Percentiles rank a stretch among this genome's conserved stretches.
Conservation (phyloP, 2,329 filamentous ascomycete species). For the Xylaria sp. region DNA sequence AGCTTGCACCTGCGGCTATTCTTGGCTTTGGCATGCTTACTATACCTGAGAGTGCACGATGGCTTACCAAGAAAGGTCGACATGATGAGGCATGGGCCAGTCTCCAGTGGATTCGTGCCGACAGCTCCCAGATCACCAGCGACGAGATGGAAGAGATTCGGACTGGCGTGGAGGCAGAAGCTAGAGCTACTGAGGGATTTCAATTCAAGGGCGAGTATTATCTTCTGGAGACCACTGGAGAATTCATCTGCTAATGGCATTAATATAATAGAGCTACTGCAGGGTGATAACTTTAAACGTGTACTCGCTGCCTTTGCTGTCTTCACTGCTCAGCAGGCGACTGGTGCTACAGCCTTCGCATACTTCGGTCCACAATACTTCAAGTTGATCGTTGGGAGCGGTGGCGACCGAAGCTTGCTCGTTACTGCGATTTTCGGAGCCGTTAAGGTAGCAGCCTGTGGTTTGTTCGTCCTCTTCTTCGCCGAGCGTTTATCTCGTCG, state of each 20-base stretch:
- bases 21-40: conserved; percentile 62
- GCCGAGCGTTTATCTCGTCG: conserved; percentile 60
- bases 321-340: conserved; percentile 65
- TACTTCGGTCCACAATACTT: conserved; percentile 68
- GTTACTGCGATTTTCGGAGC: conserved; percentile 65
- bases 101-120: conserved; percentile 63
- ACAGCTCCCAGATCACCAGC: conserved; percentile 50
- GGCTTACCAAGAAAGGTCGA: conserved; percentile 60
- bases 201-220: conserved; percentile 44
- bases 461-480: conserved; percentile 63
- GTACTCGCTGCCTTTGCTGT: conserved; percentile 58
- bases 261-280: conserved; percentile 55
- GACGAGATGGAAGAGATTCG: conserved; percentile 64
- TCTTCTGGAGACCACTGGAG: too few species aligned
- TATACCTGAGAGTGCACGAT: conserved; percentile 61
- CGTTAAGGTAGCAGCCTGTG: conserved; percentile 63
- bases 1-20: conserved; percentile 59
- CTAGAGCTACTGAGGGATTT: conserved; percentile 57
- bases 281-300: conserved; percentile 57
- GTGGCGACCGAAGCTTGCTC: conserved; percentile 57
- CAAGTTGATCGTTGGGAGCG: conserved; percentile 59
- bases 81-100: conserved; percentile 59
- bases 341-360: conserved; percentile 64
- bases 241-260: not conserved
- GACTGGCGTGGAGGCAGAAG: conserved; percentile 58